Evolutionary conservation across 177 flowering plant species (phyloP).

Genomic region (Vitis hybrid): DNA sequence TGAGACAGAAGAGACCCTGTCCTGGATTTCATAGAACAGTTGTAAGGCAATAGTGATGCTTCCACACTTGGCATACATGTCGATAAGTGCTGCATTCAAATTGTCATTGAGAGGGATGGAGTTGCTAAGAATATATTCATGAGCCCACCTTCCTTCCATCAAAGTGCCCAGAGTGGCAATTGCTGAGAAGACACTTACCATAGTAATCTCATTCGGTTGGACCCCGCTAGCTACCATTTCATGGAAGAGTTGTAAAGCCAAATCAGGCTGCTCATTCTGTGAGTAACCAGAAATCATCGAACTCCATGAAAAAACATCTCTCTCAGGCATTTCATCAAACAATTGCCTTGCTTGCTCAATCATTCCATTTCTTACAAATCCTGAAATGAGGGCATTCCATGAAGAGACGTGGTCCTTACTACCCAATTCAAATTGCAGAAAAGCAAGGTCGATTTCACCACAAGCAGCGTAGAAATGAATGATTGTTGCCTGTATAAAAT

Average conservation of each 20-base stretch:
- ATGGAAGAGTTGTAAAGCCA: slow-evolving; percentile 62
- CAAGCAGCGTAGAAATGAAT: slow-evolving; percentile 80
- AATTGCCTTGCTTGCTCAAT: slow-evolving; percentile 55
- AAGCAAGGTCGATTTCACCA: slow-evolving; percentile 47
- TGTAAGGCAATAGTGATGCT: slow-evolving; percentile 56
- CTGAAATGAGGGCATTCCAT: slow-evolving; percentile 83
- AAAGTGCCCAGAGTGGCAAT: slow-evolving; percentile 63
- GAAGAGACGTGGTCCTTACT: slow-evolving; percentile 56
- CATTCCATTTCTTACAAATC: slow-evolving; percentile 64
- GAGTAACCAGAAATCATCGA: slow-evolving; percentile 77
- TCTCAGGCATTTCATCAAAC: slow-evolving; percentile 61
- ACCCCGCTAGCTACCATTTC: slow-evolving; percentile 57
- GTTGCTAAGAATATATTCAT: slow-evolving; percentile 46
- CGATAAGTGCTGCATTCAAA: slow-evolving; percentile 78
- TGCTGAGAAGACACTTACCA: slow-evolving; percentile 89
- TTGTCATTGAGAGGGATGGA: slow-evolving; percentile 71
- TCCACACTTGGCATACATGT: slow-evolving; percentile 94
- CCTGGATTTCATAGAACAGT: slow-evolving; percentile 46
- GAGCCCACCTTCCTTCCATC: slow-evolving; percentile 63
- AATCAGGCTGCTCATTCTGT: slow-evolving; percentile 48
- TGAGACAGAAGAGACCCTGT: slow-evolving; percentile 42
- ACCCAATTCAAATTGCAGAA: slow-evolving; percentile 64
- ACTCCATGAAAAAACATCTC: slow-evolving; percentile 88
- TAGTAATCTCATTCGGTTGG: slow-evolving; percentile 72
- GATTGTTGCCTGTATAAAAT: slow-evolving; percentile 71